phyloP scores from a whole-genome alignment of 768 basidiomycete species.

The Lactarius hatsudake region DNA sequence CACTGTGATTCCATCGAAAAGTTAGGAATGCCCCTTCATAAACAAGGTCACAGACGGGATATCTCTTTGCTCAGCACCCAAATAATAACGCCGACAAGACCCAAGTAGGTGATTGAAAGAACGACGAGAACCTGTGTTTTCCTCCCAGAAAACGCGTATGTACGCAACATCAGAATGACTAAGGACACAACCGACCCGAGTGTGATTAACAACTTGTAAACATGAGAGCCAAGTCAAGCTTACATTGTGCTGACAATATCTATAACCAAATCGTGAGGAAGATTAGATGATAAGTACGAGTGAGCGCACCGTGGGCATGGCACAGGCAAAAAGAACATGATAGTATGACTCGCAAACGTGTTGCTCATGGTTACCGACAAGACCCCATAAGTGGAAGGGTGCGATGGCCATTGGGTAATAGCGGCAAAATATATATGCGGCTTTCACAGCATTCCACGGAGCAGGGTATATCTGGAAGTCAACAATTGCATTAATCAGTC shows the following conservation, averaged over 20 bases:
- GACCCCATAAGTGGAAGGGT: slow-evolving; percentile 22
- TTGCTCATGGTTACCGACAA: neutral
- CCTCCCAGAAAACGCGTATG: slow-evolving; percentile 24
- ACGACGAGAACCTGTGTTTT: neutral
- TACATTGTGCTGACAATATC: slow-evolving; percentile 21
- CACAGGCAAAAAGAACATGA: slow-evolving; percentile 17
- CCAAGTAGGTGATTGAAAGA: slow-evolving; percentile 6
- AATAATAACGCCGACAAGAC: slow-evolving; percentile 7
- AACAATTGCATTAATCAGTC: neutral
- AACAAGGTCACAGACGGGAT: neutral
- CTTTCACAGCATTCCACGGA: slow-evolving; percentile 19
- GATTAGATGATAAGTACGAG: neutral
- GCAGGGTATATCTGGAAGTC: slow-evolving; percentile 17
- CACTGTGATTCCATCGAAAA: slow-evolving; percentile 11
- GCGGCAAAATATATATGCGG: slow-evolving; percentile 24
- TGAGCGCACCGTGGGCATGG: slow-evolving; percentile 18
- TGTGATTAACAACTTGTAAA: neutral
- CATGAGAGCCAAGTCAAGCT: neutral
- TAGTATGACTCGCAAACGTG: neutral
- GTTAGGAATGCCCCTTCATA: neutral
- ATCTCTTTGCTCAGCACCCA: slow-evolving; percentile 15
- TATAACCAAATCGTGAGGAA: neutral
- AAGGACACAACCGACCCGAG: neutral
- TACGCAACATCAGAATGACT: slow-evolving; percentile 27
- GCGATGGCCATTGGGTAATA: slow-evolving; percentile 21